These are phyloP conservation scores for Xylariomycetidae sp. DNA, from an alignment of 2,329 filamentous ascomycete genomes.

Conservation along the genomic window DNA sequence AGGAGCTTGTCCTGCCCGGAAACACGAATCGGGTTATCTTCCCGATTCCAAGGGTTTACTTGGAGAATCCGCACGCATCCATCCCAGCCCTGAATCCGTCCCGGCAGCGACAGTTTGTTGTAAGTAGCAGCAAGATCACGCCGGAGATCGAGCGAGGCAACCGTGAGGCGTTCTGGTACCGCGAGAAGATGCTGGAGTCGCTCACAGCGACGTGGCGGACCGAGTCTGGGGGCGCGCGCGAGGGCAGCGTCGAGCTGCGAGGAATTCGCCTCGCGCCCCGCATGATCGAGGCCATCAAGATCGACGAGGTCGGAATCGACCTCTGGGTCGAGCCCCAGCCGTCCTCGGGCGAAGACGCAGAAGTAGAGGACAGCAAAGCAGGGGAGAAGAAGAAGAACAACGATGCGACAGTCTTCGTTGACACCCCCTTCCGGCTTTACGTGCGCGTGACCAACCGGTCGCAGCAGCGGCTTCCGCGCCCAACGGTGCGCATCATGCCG, in stretches of 20 bases:
- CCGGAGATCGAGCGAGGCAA: conserved; percentile 72
- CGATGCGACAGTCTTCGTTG: conserved; percentile 33
- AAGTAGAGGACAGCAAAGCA: no score
- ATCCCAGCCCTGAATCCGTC: conserved; percentile 77
- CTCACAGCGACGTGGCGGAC: conserved; percentile 68
- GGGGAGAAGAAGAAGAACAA: neutral
- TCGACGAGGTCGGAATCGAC: conserved; percentile 70
- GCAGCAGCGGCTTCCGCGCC: conserved; percentile 56
- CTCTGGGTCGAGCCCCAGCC: conserved; percentile 42
- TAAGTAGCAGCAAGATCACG: conserved; percentile 71
- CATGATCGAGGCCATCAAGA: conserved; percentile 77
- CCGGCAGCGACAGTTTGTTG: conserved; percentile 86
- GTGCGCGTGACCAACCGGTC: conserved; percentile 74
- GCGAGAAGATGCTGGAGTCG: conserved; percentile 69
- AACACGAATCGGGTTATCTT: conserved; percentile 70
- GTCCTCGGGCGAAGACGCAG: no score
- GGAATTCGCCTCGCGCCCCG: conserved; percentile 65
- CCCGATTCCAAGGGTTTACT: conserved; percentile 66
- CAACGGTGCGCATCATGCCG: conserved; percentile 26
- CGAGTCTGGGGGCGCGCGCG: conserved; percentile 42
- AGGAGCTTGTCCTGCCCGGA: conserved; percentile 57
- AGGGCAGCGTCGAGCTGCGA: conserved; percentile 69
- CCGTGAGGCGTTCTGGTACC: conserved; percentile 86
- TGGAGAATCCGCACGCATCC: conserved; percentile 69
- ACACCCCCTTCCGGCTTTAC: conserved; percentile 63